These are phyloP conservation scores for Pyrenophora teres DNA, from an alignment of 2,329 filamentous ascomycete species.

Conservation along the genomic window DNA sequence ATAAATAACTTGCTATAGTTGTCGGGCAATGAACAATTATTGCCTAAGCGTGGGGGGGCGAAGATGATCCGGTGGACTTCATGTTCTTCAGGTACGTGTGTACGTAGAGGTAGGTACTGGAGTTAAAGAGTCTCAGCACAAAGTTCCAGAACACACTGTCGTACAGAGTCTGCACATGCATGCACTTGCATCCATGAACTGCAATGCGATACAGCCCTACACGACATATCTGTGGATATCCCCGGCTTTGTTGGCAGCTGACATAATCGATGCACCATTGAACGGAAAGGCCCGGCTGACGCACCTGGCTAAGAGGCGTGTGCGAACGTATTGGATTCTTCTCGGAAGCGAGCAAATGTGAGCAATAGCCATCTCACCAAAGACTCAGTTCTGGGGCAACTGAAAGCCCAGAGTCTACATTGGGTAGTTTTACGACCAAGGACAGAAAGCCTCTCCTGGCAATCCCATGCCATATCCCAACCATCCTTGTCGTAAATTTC, in stretches of 20 bases:
- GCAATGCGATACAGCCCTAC: conserved; percentile 2
- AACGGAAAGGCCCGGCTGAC: conserved; percentile 8
- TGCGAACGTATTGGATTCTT: conserved; percentile 12
- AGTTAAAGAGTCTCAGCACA: neutral
- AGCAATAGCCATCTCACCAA: conserved; percentile 5
- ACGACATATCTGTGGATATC: conserved; percentile 2
- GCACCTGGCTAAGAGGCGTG: conserved; percentile 4
- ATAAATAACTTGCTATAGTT: neutral
- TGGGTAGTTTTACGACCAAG: neutral
- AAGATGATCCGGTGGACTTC: neutral
- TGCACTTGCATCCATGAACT: neutral
- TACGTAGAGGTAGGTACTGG: neutral
- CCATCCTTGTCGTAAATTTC: conserved; percentile 10
- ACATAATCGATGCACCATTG: conserved; percentile 6
- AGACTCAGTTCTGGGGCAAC: neutral
- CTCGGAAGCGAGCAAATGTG: conserved; percentile 3
- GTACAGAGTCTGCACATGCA: neutral
- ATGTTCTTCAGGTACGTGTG: neutral
- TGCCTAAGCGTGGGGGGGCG: neutral
- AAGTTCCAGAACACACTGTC: neutral
- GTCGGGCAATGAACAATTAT: neutral
- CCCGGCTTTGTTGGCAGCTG: conserved; percentile 1
- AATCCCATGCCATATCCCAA: conserved; percentile 1
- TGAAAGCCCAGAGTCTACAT: neutral
- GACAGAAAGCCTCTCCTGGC: neutral